Evolutionary conservation across 164 flowering plant genomes (phyloP), one percentile per base, ranked within the genome.

Genomic region (Hamamelis virginiana): DNA sequence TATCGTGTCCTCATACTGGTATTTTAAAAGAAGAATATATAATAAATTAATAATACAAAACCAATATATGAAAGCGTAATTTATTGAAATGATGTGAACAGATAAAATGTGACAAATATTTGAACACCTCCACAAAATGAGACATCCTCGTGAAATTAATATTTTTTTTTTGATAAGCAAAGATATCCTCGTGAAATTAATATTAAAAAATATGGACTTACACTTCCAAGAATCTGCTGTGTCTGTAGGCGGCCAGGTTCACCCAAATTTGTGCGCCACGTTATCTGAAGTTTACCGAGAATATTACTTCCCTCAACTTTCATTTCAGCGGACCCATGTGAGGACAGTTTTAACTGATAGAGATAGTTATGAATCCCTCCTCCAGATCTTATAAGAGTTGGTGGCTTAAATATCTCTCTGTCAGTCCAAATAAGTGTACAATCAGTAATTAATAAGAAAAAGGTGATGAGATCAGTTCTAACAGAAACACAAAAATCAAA

Each of bases 191-290:
- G 1, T 15, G 10, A 28, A 68, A 69, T 19, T 12, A 21, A 16
- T 59, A 46, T 16, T 58, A 47, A 47, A 43, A 28, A 25, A 38
- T 23, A 58, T 43, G 55, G 23, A 83, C 96, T 84, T 83, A 95
- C 99, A 80, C 80, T 84, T 46, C 97, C 97, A 74, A 90, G 85
- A 74, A 95, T 95, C 57, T 91, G 92, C 65, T 95, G 99, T 27
- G 99, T 95, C 80, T 92, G 99, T 63, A 95, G 80, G 75, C 99
- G 97, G 25, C 99, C 99, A 75, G 99, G 96, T 76, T 95, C 99
- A 68, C 99, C 99, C 85, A 95, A 78, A 86, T 95, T 95, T 64
- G 97, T 87, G 43, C 97, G 97, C 99, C 99, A 95, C 62, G 97
- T 91, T 77, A 95, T 90, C 80, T 95, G 99, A 80, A 95, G 86